phyloP scores from a whole-genome alignment of 169 alveolate species.

The Ichthyophthirius multifiliis region DNA sequence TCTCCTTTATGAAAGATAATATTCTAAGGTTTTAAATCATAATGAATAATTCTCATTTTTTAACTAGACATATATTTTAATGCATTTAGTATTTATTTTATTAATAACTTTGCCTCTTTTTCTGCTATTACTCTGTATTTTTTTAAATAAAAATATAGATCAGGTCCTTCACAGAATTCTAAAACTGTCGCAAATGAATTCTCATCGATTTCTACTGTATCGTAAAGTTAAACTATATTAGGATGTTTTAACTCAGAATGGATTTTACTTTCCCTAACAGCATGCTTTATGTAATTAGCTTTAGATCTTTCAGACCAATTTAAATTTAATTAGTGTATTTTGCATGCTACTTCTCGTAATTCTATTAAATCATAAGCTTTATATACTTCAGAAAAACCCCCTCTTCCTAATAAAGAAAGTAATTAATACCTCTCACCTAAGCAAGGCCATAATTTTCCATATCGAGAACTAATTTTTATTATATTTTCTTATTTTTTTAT shows the following conservation, averaged over 20 bases:
- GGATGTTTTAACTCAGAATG: slow-evolving; percentile 79
- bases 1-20: slow-evolving; percentile 85
- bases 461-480: neutral
- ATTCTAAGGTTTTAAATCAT: slow-evolving; percentile 89
- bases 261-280: slow-evolving; percentile 86
- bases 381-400: slow-evolving; percentile 91
- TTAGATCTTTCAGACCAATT: slow-evolving; percentile 83
- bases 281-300: slow-evolving; percentile 86
- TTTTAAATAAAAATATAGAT: neutral
- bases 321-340: slow-evolving; percentile 84
- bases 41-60: slow-evolving; percentile 81
- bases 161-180: slow-evolving; percentile 14
- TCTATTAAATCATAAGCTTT: slow-evolving; percentile 83
- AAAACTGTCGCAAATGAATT: slow-evolving; percentile 64
- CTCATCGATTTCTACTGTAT: slow-evolving; percentile 83
- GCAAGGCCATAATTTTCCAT: slow-evolving; percentile 37
- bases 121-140: slow-evolving; percentile 74
- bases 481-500: neutral
- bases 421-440: slow-evolving; percentile 62
- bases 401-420: slow-evolving; percentile 81
- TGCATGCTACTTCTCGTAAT: slow-evolving; percentile 62
- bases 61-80: slow-evolving; percentile 78
- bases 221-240: slow-evolving; percentile 83
- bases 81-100: slow-evolving; percentile 81
- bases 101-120: slow-evolving; percentile 86